Conservation (phyloP, 805 yeast genomes). For the Zygoascus biomembranicola region DNA sequence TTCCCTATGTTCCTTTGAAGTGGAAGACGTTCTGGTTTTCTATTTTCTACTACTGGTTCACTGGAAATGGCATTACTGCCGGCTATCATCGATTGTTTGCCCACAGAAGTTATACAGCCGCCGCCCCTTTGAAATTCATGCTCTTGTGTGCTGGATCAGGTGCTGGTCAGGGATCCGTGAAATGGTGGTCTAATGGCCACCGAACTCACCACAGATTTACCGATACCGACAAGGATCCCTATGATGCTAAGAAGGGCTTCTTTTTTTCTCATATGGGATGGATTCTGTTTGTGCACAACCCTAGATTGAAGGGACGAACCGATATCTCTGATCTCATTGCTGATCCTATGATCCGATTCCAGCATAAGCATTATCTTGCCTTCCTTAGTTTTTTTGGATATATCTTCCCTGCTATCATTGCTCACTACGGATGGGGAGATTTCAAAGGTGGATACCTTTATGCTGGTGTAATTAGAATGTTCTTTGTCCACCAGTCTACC, state of each 20-base stretch:
- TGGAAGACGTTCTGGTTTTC: conserved; percentile 47
- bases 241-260: conserved; percentile 72
- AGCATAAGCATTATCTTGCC: conserved; percentile 59
- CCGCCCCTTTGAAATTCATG: conserved; percentile 36
- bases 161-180: conserved; percentile 66
- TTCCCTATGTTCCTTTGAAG: conserved; percentile 38
- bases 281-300: conserved; percentile 63
- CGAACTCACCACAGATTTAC: conserved; percentile 85
- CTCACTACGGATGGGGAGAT: conserved; percentile 66
- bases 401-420: conserved; percentile 55
- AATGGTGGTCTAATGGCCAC: conserved; percentile 78
- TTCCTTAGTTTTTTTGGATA: conserved; percentile 46
- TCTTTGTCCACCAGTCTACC: conserved; percentile 70
- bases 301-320: conserved; percentile 54
- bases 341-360: conserved; percentile 52
- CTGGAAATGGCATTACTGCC: conserved; percentile 69
- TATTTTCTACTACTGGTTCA: conserved; percentile 44
- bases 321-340: conserved; percentile 59
- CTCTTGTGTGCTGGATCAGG: conserved; percentile 61
- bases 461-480: conserved; percentile 68
- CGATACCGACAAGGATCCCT: conserved; percentile 86
- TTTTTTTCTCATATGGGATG: conserved; percentile 84
- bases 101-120: conserved; percentile 48
- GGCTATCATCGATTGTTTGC: conserved; percentile 79
- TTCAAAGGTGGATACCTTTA: conserved; percentile 67